A percentile compares a stretch with the other conserved stretches of the same genome.
These are phyloP conservation scores for Lentinus polychrous DNA, from an alignment of 1,284 basidiomycete genomes.

Conservation along the genomic window DNA sequence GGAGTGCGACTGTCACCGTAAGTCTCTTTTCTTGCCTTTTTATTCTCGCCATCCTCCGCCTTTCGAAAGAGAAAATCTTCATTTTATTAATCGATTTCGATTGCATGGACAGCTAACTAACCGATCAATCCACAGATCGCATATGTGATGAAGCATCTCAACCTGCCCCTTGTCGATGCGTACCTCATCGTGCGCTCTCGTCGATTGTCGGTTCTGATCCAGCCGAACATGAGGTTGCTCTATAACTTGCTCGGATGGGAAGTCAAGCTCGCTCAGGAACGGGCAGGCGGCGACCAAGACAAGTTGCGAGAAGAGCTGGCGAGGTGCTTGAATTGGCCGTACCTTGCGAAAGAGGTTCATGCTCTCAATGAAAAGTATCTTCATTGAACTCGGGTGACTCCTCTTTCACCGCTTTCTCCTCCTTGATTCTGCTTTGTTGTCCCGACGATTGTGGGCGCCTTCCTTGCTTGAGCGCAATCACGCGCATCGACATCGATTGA, in stretches of 20 bases:
- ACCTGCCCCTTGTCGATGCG: slow-evolving; percentile 83
- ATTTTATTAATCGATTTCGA: neutral
- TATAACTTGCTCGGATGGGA: slow-evolving; percentile 96
- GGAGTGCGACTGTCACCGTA: slow-evolving; percentile 88
- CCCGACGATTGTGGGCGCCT: too few species aligned
- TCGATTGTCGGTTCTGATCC: slow-evolving; percentile 80
- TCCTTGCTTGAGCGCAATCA: too few species aligned
- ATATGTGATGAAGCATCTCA: slow-evolving; percentile 94
- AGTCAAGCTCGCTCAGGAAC: slow-evolving; percentile 68
- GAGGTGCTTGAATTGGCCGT: slow-evolving; percentile 70
- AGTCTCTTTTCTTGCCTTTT: slow-evolving; percentile 24
- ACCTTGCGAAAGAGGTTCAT: slow-evolving; percentile 73
- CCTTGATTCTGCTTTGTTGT: too few species aligned
- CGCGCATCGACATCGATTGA: too few species aligned
- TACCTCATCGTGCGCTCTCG: slow-evolving; percentile 87
- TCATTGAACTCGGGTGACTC: slow-evolving; percentile 23
- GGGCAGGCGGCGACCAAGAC: slow-evolving; percentile 45
- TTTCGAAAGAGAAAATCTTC: slow-evolving; percentile 1
- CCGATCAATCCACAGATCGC: slow-evolving; percentile 54
- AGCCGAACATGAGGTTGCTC: slow-evolving; percentile 89
- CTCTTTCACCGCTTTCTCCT: neutral
- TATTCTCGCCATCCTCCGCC: neutral
- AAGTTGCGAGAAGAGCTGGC: slow-evolving; percentile 49
- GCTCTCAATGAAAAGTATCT: slow-evolving; percentile 78
- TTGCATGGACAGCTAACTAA: too few species aligned